A percentile compares a stretch with the other conserved stretches of the same genome.
Conservation (phyloP, 2,329 filamentous ascomycete genomes). For the Epicoccum sorghinum region DNA sequence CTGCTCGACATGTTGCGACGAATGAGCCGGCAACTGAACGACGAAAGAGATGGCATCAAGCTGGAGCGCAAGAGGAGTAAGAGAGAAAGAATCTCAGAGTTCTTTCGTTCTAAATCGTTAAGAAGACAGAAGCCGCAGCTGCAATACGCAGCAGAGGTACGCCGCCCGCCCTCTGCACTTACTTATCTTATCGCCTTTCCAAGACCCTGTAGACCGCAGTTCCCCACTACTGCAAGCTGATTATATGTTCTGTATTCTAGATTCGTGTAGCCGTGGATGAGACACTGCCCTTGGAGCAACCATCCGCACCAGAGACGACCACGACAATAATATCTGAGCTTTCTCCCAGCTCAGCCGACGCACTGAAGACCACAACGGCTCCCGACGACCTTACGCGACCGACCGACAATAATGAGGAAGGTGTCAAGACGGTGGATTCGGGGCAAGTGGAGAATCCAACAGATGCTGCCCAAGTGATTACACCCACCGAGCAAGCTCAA, state of each 20-base stretch:
- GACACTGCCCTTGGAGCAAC: background rate
- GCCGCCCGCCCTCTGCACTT: slow-evolving; percentile 5
- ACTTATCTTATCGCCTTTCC: no score
- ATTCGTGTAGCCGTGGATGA: slow-evolving; percentile 16
- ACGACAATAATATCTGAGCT: background rate
- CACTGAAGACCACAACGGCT: background rate
- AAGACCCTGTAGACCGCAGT: no score
- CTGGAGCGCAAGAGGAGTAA: slow-evolving; percentile 37
- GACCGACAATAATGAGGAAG: background rate
- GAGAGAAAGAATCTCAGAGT: slow-evolving; percentile 38
- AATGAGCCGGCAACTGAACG: slow-evolving; percentile 29
- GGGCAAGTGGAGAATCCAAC: background rate
- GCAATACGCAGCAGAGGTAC: slow-evolving; percentile 28
- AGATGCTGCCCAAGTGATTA: background rate
- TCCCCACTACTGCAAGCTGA: slow-evolving; percentile 24
- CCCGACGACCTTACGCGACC: no score
- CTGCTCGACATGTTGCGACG: slow-evolving; percentile 39
- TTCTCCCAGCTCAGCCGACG: background rate
- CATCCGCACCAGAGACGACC: background rate
- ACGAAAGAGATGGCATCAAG: slow-evolving; percentile 26
- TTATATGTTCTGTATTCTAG: slow-evolving; percentile 23
- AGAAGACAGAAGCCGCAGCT: slow-evolving; percentile 32
- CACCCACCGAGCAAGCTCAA: slow-evolving; percentile 15
- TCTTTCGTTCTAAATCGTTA: slow-evolving; percentile 31
- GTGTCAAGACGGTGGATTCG: background rate